A percentile compares a stretch with the other conserved stretches of the same genome.
Evolutionary conservation across 495 filamentous ascomycete genomes (phyloP).

Genomic region (Aspergillus wentii): DNA sequence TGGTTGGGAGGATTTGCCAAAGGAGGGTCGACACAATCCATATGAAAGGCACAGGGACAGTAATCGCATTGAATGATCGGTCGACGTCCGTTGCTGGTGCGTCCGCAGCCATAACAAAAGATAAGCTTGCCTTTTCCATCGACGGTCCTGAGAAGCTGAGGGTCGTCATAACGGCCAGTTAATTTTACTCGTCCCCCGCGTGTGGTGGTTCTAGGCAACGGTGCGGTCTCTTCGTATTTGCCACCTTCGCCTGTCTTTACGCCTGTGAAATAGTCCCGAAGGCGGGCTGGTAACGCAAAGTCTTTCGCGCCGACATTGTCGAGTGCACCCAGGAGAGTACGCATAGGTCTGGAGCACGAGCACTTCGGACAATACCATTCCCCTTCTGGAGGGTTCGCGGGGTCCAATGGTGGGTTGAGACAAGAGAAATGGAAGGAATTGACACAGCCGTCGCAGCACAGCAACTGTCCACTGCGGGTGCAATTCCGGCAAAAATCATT

Average conservation of each 20-base stretch:
- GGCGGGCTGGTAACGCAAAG: conserved; percentile 63
- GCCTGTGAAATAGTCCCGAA: conserved; percentile 69
- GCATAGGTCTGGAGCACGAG: conserved; percentile 51
- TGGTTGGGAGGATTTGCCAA: conserved; percentile 66
- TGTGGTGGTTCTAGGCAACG: conserved; percentile 23
- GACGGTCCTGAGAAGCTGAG: conserved; percentile 10
- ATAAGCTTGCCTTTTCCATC: conserved; percentile 17
- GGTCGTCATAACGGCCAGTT: conserved; percentile 26
- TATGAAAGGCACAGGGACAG: conserved; percentile 77
- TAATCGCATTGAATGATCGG: conserved; percentile 77
- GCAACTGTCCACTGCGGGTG: conserved; percentile 70
- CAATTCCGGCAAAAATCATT: conserved; percentile 85
- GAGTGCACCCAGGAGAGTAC: conserved; percentile 51
- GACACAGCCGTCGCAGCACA: conserved; percentile 90
- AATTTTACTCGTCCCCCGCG: conserved; percentile 13
- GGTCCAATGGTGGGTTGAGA: conserved; percentile 69
- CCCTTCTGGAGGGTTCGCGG: conserved; percentile 57
- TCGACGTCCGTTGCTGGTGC: conserved; percentile 47
- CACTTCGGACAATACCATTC: conserved; percentile 86
- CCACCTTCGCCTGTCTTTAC: conserved; percentile 70
- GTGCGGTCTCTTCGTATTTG: conserved; percentile 64
- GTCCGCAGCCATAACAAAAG: conserved; percentile 66
- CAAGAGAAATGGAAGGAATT: conserved; percentile 85
- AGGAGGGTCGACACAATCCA: conserved; percentile 88
- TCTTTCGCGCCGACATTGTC: conserved; percentile 62